Evolutionary conservation across 2,329 filamentous ascomycete species (phyloP), one percentile per base, ranked within the genome.

Genomic region (Cytospora chrysosperma): DNA sequence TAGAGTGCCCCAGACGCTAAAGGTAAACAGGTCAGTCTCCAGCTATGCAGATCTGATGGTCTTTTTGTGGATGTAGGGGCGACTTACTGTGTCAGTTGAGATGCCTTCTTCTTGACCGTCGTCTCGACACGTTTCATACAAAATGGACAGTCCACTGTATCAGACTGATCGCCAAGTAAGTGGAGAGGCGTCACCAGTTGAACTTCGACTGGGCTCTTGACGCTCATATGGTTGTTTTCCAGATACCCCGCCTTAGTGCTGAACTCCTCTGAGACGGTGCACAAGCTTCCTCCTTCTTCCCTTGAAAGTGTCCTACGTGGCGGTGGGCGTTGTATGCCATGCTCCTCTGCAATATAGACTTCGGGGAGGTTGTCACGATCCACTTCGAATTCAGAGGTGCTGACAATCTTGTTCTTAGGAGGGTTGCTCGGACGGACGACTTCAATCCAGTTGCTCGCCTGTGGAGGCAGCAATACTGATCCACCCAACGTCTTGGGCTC

Each of bases 81-180:
- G 6, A 24, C 58, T 61, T 19, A 61, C 58, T 61, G 58, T 34
- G 58, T 61, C 51, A 4, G 34, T 1, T 7, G 26, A 1, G 58
- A 61, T 4, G 58, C 50, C 58, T n/a, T 47, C 58, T 61, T 61
- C 58, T 34, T 49, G 8, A 61, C 58, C 0, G 17, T 26, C 37
- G 58, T 61, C 58, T 61, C 58, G 1, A 61, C 58, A 10, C 58
- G 51, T 50, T n/a, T 34, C 58, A 61, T 55, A 32, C 58, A 61
- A 2, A 61, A 61, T 0, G 58, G 58, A 17, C 58, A 61, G 27
- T 61, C 58, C 37, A 61, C 51, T 21, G 21, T 55, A 27, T 61
- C 58, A 1, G 58, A n/a, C 37, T 61, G 58, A 26, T 61, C 58
- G 1, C 58, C 58, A 8, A 61, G 50, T 37, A 61, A 30, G 37